Conservation (phyloP, 345 rosid genomes). For the Eucalyptus cloeziana region DNA sequence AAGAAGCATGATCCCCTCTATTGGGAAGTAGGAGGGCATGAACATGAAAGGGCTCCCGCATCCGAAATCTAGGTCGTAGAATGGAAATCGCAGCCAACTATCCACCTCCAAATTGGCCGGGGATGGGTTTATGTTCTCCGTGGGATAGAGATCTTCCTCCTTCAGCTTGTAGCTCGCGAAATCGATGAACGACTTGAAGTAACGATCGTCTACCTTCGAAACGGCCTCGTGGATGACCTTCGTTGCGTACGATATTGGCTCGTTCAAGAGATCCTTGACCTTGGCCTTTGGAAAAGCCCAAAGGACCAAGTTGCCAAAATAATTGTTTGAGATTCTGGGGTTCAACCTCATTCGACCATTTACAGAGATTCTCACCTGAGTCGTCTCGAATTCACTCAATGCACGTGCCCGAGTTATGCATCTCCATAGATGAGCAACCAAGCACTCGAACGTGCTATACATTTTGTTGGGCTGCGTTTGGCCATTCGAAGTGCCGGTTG, state of each 20-base stretch:
- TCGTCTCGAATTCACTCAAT: background rate
- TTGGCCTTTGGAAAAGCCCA: constrained; percentile 14
- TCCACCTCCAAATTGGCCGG: constrained; percentile 9
- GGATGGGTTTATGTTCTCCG: background rate
- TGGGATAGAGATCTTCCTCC: background rate
- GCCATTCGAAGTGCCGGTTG: background rate
- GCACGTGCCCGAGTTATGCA: constrained; percentile 6
- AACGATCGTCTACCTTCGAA: background rate
- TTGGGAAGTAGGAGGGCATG: constrained; percentile 12
- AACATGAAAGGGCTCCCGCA: constrained; percentile 13
- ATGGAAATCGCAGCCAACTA: constrained; percentile 21
- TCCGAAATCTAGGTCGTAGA: constrained; percentile 15
- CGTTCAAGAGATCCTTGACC: constrained; percentile 4
- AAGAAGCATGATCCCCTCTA: constrained; percentile 6
- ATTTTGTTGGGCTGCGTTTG: background rate
- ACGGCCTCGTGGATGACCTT: constrained; percentile 11
- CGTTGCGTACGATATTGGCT: constrained; percentile 6
- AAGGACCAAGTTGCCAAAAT: constrained; percentile 26
- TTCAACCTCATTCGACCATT: constrained; percentile 3
- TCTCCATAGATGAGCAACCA: constrained; percentile 19
- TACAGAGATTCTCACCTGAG: constrained; percentile 2
- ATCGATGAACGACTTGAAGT: constrained; percentile 13
- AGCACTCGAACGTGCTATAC: constrained; percentile 9
- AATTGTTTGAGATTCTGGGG: constrained; percentile 9
- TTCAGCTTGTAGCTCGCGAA: background rate